phyloP scores from a whole-genome alignment of 192 early-diverging fungal species.

The Chytriomyces sp. region DNA sequence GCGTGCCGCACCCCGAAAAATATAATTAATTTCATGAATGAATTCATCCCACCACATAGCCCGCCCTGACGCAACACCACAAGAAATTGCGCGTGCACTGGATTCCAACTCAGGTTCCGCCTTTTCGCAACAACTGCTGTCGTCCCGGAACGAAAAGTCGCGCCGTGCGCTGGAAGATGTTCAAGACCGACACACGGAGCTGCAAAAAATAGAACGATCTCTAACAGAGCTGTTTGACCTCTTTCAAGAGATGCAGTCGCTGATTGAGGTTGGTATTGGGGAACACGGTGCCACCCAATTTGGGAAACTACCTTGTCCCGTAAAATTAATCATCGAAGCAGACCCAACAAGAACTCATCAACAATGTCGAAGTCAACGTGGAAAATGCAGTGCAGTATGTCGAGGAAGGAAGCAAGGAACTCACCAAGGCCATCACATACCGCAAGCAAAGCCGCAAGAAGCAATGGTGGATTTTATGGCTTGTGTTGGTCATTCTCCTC shows the following conservation, averaged over 20 bases:
- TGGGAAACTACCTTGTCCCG: not conserved
- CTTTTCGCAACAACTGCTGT: conserved; percentile 64
- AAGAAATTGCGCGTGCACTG: conserved; percentile 62
- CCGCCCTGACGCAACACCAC: conserved; percentile 58
- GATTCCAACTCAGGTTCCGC: conserved; percentile 44
- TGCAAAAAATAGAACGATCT: conserved; percentile 55
- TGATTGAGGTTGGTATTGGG: conserved; percentile 50
- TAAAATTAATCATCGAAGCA: conserved; percentile 3
- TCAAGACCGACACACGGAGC: conserved; percentile 63
- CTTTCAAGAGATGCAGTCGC: conserved; percentile 66
- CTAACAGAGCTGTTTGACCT: conserved; percentile 59
- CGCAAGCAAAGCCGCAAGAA: conserved; percentile 51
- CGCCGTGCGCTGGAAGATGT: conserved; percentile 60
- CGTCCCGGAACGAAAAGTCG: conserved; percentile 51
- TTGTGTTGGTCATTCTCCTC: conserved; percentile 35
- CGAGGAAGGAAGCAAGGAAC: conserved; percentile 49
- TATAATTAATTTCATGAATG: not conserved
- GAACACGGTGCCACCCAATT: not conserved
- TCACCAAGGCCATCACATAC: conserved; percentile 50
- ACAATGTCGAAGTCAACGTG: conserved; percentile 52
- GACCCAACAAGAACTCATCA: conserved; percentile 54
- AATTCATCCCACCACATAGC: conserved; percentile 22
- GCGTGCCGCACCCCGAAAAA: not conserved
- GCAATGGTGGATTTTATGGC: conserved; percentile 41
- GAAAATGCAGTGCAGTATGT: conserved; percentile 38